A percentile compares a stretch with the other conserved stretches of the same genome.
phyloP scores from a whole-genome alignment of 2,329 filamentous ascomycete species.

The Alternaria viburni region DNA sequence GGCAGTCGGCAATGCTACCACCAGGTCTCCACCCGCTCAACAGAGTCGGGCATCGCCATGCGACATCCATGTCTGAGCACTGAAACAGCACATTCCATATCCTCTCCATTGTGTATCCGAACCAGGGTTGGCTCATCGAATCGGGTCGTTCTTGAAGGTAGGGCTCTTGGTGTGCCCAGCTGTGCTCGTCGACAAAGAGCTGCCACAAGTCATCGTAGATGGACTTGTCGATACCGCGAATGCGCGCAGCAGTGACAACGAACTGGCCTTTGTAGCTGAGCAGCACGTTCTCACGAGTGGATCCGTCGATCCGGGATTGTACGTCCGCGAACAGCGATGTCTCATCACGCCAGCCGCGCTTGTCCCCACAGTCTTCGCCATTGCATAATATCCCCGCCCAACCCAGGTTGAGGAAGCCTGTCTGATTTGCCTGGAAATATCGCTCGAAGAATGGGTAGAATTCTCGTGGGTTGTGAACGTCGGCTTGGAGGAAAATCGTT shows the following conservation, averaged over 20 bases:
- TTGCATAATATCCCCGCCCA: constrained; percentile 48
- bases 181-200: constrained; percentile 29
- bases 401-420: constrained; percentile 56
- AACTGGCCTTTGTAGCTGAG: constrained; percentile 58
- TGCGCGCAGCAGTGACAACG: constrained; percentile 52
- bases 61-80: constrained; percentile 33
- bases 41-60: constrained; percentile 37
- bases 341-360: constrained; percentile 50
- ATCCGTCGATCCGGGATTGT: constrained; percentile 31
- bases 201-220: constrained; percentile 45
- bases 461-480: constrained; percentile 49
- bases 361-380: constrained; percentile 51
- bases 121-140: constrained; percentile 32
- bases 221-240: constrained; percentile 45
- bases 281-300: constrained; percentile 43
- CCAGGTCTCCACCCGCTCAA: constrained; percentile 33
- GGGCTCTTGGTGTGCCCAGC: constrained; percentile 35
- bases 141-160: constrained; percentile 31
- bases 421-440: constrained; percentile 47
- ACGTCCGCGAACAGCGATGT: constrained; percentile 49
- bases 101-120: constrained; percentile 40
- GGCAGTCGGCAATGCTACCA: constrained; percentile 34
- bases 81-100: constrained; percentile 40
- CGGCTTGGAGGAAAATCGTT: constrained; percentile 58
- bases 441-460: constrained; percentile 48